Evolutionary conservation across 2,329 filamentous ascomycete genomes (phyloP), one percentile per base, ranked within the genome.

Genomic region (Pseudocercospora crystallina): DNA sequence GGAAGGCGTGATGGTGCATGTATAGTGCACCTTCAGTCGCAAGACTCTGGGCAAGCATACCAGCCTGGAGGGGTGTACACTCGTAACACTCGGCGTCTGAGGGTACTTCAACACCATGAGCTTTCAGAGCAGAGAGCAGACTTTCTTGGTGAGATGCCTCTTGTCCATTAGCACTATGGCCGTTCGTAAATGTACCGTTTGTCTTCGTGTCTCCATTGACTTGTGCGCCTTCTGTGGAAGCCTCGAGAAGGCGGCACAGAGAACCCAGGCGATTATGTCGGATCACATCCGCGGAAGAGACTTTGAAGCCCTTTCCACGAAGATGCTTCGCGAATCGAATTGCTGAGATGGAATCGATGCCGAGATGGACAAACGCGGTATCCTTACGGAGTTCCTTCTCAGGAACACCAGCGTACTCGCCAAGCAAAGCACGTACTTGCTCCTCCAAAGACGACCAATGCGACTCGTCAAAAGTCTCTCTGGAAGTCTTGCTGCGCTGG

Each of bases 321-420:
- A 57, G 31, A 5, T 48, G 44, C 30, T 51, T 57, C 17, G 48
- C 54, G 20, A 57, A 40, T 9, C 47, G 43, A n/a, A 57, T 50
- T 11, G 48, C 54, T 5, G 51, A 54, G 29, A 57, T 57, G 13
- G 54, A 57, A 35, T 57, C 54, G 17, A 57, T 31, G 29, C 54
- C 54, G 10, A 57, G 30, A 29, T 51, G 54, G 34, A 51, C 45
- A 43, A 57, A 57, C n/a, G 50, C 43, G 5, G 50, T 50, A 7
- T 51, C 39, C 37, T 57, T 57, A 30, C 37, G 29, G 20, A 56
- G 35, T 3, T 53, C 43, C 9, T 47, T 15, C 11, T 42, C 15
- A 36, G 45, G 20, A 8, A 51, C 29, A 10, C 10, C 13, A 34
- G 46, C 38, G 20, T 42, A 49, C 30, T 56, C 31, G 26, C 42